Evolutionary conservation across 164 flowering plant genomes (phyloP), one percentile per base, ranked within the genome.

Genomic region (Pachysandra terminalis): DNA sequence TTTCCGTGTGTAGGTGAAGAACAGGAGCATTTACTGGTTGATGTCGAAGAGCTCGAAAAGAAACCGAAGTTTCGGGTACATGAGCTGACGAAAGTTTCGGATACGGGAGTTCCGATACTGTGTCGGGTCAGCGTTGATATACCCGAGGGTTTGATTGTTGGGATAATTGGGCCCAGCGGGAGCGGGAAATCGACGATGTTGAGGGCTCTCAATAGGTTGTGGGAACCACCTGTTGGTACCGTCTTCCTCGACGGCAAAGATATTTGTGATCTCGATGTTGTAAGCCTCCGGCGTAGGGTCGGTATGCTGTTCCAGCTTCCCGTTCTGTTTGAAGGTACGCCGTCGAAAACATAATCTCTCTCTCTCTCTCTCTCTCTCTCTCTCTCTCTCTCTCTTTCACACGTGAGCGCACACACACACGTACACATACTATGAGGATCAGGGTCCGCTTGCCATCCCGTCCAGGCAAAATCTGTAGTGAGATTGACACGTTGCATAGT

Each of bases 251-350:
- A 79, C 54, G 73, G 74, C 9, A 13, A 22, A 9, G 81, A 79
- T 52, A 75, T 75, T 2, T 56, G 65, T 27, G 79, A 67, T 53
- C 56, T 73, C 24, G 79, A 75, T 59, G 81, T 75, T 0, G 40
- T 76, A 54, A 68, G 17, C 22, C 65, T 75, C 16, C 69, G 79
- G 3, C 71, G 79, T 5, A 75, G 55, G 57, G 81, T 79, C 7
- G 81, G 81, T 53, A 79, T 79, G 81, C 75, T 79, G 14, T 79
- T 79, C 23, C 79, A 79, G 65, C 59, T 73, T 4, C 81, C 81
- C 22, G 81, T 71, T 51, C 77, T 79, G 26, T 79, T 79, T 27
- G 73, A 75, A 70, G 81, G 79, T 75, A 71, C 16, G 59, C 37
- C 3, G 37, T 32, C 5, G 37, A 32, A 32, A 7, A 32, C 3